Evolutionary conservation across 1,284 basidiomycete genomes (phyloP).

Genomic region (Cryptococcus wingfieldii): DNA sequence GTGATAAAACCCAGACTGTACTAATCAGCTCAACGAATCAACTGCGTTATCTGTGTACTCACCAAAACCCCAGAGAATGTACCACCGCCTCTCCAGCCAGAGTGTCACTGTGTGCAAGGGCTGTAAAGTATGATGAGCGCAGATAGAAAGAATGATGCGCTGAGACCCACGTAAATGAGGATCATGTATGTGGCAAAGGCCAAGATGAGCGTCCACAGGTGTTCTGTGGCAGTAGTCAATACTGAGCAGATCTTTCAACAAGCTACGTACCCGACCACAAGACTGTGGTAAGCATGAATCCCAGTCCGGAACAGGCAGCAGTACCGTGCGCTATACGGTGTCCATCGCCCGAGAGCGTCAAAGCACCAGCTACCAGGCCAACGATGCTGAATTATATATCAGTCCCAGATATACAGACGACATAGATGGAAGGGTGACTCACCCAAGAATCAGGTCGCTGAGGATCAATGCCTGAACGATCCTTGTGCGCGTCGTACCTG

Average conservation of each 20-base stretch:
- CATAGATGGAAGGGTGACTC: constrained; percentile 12
- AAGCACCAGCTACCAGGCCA: constrained; percentile 31
- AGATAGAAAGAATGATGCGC: neutral
- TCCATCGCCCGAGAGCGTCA: constrained; percentile 22
- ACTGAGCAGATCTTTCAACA: neutral
- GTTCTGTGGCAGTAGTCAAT: constrained; percentile 26
- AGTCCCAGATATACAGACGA: neutral
- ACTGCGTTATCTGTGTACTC: neutral
- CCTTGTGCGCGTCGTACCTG: constrained; percentile 43
- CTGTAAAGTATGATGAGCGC: constrained; percentile 16
- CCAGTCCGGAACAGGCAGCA: constrained; percentile 40
- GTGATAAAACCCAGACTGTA: constrained; percentile 36
- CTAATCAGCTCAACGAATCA: neutral
- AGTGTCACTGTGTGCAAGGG: constrained; percentile 43
- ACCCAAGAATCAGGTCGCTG: constrained; percentile 45
- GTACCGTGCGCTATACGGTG: constrained; percentile 25
- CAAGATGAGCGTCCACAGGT: constrained; percentile 47
- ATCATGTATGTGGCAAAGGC: constrained; percentile 49
- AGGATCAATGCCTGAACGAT: constrained; percentile 46
- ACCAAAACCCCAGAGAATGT: constrained; percentile 34
- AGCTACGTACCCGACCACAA: constrained; percentile 38
- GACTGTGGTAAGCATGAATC: constrained; percentile 36
- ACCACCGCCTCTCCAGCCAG: constrained; percentile 44
- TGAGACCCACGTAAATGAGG: constrained; percentile 37
- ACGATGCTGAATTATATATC: constrained; percentile 17